Percentiles rank a stretch among this genome's conserved stretches.
phyloP scores from a whole-genome alignment of 179 eudicot species.

The Gypsophila paniculata region DNA sequence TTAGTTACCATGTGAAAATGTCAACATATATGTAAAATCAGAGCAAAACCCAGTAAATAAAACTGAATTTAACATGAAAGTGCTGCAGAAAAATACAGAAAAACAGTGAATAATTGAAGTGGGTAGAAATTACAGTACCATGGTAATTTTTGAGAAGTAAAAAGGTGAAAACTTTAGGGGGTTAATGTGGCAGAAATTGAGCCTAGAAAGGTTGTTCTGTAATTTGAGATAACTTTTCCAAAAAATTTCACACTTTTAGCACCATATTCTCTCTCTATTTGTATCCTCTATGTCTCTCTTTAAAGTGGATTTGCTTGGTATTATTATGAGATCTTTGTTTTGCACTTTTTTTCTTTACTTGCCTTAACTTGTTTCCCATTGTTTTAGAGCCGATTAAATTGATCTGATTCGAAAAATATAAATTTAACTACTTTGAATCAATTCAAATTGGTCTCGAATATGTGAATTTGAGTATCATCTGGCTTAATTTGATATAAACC shows the following conservation, averaged over 20 bases:
- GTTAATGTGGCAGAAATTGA: not conserved
- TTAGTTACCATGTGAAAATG: constrained; percentile 10
- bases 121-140: too few species aligned
- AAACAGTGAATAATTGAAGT: too few species aligned
- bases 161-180: constrained; percentile 11
- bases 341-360: not conserved
- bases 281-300: not conserved
- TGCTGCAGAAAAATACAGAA: not conserved
- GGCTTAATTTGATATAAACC: too few species aligned
- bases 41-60: constrained; percentile 12
- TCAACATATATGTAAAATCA: constrained; percentile 3
- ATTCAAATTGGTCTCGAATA: too few species aligned
- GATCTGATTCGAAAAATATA: too few species aligned
- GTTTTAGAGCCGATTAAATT: too few species aligned
- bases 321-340: not conserved
- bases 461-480: too few species aligned
- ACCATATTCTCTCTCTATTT: constrained; percentile 12
- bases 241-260: constrained; percentile 20
- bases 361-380: not conserved
- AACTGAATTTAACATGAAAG: not conserved
- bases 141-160: too few species aligned
- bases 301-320: not conserved
- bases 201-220: not conserved
- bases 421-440: too few species aligned
- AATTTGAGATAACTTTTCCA: constrained; percentile 8